Base-by-base conservation (phyloP, 2,329 filamentous ascomycete species). In the Penicillium sp. region DNA sequence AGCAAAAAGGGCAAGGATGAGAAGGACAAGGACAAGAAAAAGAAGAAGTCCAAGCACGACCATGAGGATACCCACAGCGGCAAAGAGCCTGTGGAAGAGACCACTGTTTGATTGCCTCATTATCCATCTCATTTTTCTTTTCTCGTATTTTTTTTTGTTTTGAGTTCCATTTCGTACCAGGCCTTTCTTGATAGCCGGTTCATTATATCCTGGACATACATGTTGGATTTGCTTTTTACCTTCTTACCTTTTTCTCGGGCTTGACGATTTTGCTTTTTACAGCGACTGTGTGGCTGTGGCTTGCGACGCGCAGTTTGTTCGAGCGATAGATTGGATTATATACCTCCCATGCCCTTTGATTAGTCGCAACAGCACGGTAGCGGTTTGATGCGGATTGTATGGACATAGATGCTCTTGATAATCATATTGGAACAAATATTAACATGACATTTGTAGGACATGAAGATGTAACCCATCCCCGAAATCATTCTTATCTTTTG, bases 1-100 rank as follows among this genome's bases (percentile, higher is more conserved):
- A 89, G 92, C 53, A 97, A 97, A 84, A 96, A 97, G 78, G 91
- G 94, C 64, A 83, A 84, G 70, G 84, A 87, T 70, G 87, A 91
- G 73, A 89, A 93, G 69, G 85, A 90, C 55, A 88, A 91, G 72
- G 85, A 90, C 55, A 88, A 91, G 72, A 78, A 82, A 60, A 76
- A 81, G 58, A 86, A 78, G 80, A 84, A 79, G 59, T 67, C 74
- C 36, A 78, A 76, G 68, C 64, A 69, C 39, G 61, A 63, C 33
- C 65, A 70, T 43, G 58, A 64, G 2, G 55, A 62, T 8, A 23
- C 36, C n/a, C 46, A 55, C n/a, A 21, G 45, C 6, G 57, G 58
- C 21, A 40, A 65, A 11, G 55, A 63, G 34, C 47, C 55, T 5
- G 59, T 60, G 15, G 53, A 60, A 33, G 55, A 58, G 29, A 47